phyloP scores from a whole-genome alignment of 2,329 filamentous ascomycete species.

The Claviceps africana region DNA sequence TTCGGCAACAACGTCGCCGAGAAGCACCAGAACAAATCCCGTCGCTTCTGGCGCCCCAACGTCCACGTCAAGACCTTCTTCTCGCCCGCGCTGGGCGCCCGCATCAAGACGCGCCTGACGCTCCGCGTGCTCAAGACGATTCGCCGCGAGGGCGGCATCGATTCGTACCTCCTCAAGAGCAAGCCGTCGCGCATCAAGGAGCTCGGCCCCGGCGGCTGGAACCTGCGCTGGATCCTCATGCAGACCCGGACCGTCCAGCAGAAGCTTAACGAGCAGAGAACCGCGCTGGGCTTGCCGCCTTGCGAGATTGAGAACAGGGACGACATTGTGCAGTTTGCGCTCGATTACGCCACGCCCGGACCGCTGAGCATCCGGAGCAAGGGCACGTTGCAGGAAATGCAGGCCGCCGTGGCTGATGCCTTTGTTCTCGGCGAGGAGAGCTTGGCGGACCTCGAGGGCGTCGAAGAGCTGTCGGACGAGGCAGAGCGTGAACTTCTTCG shows the following conservation, averaged over 20 bases:
- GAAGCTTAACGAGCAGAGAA: constrained; percentile 51
- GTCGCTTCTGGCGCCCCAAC: constrained; percentile 64
- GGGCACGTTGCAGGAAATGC: constrained; percentile 25
- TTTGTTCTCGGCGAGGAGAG: constrained; percentile 32
- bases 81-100: constrained; percentile 45
- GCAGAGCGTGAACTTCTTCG: constrained; percentile 18
- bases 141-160: constrained; percentile 74
- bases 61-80: constrained; percentile 55
- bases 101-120: constrained; percentile 54
- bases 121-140: constrained; percentile 59
- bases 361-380: constrained; percentile 22
- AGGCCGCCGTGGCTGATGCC: constrained; percentile 26
- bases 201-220: constrained; percentile 81
- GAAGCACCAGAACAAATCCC: constrained; percentile 53
- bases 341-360: constrained; percentile 28
- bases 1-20: constrained; percentile 71
- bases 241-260: constrained; percentile 54
- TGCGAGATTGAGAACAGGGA: constrained; percentile 22
- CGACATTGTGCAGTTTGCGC: constrained; percentile 25
- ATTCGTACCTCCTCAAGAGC: constrained; percentile 77
- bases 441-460: constrained; percentile 23
- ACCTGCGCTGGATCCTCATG: constrained; percentile 78
- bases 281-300: constrained; percentile 44
- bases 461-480: constrained; percentile 27
- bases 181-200: constrained; percentile 69